These are phyloP conservation scores for Annulohypoxylon nitens DNA, from an alignment of 495 filamentous ascomycete species.

Conservation along the genomic window DNA sequence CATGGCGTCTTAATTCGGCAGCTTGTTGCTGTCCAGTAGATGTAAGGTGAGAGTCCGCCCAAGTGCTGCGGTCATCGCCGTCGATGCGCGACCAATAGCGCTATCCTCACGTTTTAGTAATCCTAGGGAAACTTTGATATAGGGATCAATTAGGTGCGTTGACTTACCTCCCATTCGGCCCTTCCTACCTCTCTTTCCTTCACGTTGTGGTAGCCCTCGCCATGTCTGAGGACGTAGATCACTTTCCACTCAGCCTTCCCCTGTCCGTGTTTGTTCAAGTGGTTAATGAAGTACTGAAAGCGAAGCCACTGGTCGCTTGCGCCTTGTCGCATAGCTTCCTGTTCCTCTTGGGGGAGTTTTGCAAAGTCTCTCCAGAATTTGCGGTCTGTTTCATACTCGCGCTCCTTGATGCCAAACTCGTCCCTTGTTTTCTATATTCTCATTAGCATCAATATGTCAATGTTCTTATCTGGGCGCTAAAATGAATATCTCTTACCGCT, in stretches of 20 bases:
- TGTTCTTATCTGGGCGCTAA: not conserved
- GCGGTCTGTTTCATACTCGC: conserved; percentile 49
- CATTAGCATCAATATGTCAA: conserved; percentile 7
- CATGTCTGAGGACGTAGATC: conserved; percentile 53
- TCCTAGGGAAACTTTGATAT: not conserved
- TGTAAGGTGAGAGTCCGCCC: conserved; percentile 80
- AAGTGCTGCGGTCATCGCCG: conserved; percentile 74
- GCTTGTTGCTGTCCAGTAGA: conserved; percentile 58
- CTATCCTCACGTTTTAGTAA: conserved; percentile 35
- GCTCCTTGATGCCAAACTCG: conserved; percentile 51
- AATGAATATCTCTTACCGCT: conserved; percentile 21
- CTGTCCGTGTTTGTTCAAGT: conserved; percentile 40
- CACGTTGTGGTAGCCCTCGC: conserved; percentile 56
- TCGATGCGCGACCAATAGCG: conserved; percentile 76
- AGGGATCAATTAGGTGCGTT: not conserved
- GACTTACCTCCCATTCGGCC: conserved; percentile 52
- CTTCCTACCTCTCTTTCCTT: conserved; percentile 54
- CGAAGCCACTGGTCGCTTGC: conserved; percentile 48
- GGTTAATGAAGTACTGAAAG: conserved; percentile 48
- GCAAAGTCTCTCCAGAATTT: conserved; percentile 26
- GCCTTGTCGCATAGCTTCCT: not conserved
- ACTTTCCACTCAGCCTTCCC: conserved; percentile 51
- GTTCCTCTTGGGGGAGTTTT: not conserved
- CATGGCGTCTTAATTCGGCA: not conserved
- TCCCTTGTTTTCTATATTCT: conserved; percentile 39